Evolutionary conservation across 306 rosid genomes (phyloP), one percentile per base, ranked within the genome.

Genomic region (Begonia peltatifolia): DNA sequence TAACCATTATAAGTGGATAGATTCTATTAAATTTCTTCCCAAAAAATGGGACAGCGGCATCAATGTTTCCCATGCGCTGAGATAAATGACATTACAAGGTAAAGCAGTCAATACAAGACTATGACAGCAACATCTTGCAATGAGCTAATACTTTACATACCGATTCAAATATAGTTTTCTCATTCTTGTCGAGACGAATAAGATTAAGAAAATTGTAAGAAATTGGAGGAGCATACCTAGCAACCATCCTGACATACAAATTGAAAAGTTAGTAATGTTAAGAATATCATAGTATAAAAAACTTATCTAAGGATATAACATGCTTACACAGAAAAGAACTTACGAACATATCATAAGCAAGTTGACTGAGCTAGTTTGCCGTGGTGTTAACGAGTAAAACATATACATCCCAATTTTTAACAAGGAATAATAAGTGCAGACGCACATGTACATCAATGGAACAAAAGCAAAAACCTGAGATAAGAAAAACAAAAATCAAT

Each of bases 281-380:
- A 54, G 59, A 44, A 58, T 48, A 58, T 63, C 16, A 59, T 41
- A 50, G 53, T 10, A 5, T 10, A 50, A 50, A 9, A 15, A 12
- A 3, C 10, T 50, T 12, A 50, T 50, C 11, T 2, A 50, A 20
- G 20, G 9, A 50, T 15, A 30, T 30, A 5, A 30, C 38, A 30
- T 30, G 38, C 38, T 30, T 2, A 7, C 38, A 30, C 38, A 52
- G 42, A 20, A 47, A 66, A 60, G 50, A 59, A 72, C 97, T 85
- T 77, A 90, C 99, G 99, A 80, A 93, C 99, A 90, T 74, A 90
- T 90, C 94, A 90, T 83, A 68, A 90, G 95, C 86, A 90, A 72
- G 79, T 74, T 85, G 58, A 90, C 99, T 14, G 99, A 78, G 74
- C 94, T 85, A 38, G 95, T 85, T 70, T 83, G 95, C 70, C 84